Base-by-base conservation (phyloP, 805 yeast genomes). In the Barnettozyma siamensis region DNA sequence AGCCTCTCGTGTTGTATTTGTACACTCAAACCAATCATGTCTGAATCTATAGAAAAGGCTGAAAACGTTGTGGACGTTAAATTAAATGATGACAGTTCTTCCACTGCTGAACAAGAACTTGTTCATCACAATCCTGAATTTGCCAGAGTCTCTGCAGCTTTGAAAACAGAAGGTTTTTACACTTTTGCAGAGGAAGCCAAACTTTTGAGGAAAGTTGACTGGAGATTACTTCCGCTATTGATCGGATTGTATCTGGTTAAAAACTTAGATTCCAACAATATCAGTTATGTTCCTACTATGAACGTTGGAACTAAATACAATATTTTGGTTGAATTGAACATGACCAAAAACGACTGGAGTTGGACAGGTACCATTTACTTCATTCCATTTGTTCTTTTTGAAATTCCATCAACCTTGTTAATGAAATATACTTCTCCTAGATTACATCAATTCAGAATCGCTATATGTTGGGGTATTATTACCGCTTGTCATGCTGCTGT, bases 401-500 rank as follows among this genome's bases (percentile, higher is more conserved):
- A 52, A 34, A 31, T 47, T 30, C 51, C 51, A 21, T 38, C 54
- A 2, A 50, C 46, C 21, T 35, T 46, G 35, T 33, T 50, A n/a
- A 31, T 50, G 36, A 52, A 52, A 41, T 33, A 34, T 16, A 31
- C 35, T 5, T 36, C 50, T n/a, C 53, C 50, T n/a, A 37, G 41
- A 21, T 33, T 45, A 20, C 40, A 39, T 19, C 38, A 44, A 20
- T 48, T 44, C 37, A 29, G 46, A 17, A 46, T 48, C 23, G 23
- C 42, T 37, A 36, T 48, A 12, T 11, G 32, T 5, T 49, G 50
- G 52, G 54, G 53, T 12, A 38, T 43, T 15, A 24, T 38, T 15
- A 46, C 49, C 27, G 41, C 47, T 2, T 47, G 46, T 31, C 49
- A 45, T 35, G 50, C 53, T n/a, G 45, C 48, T 20, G 53, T 45